phyloP scores from a whole-genome alignment of 805 yeast genomes.

The Kodamaea laetipori region DNA sequence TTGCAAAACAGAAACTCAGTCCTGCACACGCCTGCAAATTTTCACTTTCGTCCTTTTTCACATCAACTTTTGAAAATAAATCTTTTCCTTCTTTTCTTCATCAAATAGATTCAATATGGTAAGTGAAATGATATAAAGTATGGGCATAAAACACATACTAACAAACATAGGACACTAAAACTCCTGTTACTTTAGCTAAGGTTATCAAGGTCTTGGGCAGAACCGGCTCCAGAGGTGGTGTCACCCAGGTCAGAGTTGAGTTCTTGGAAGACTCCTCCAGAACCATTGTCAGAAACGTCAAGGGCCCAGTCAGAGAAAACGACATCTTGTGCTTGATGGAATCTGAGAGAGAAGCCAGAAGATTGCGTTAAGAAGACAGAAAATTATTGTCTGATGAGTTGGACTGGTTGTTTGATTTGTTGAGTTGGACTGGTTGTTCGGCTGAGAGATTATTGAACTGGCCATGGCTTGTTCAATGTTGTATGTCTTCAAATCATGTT shows the following conservation, averaged over 20 bases:
- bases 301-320: slow-evolving; percentile 97
- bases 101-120: slow-evolving; percentile 24
- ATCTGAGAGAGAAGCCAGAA: slow-evolving; percentile 99
- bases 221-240: slow-evolving; percentile 99
- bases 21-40: slow-evolving; percentile 1
- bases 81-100: slow-evolving; percentile 16
- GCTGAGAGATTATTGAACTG: background rate
- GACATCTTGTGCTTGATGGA: slow-evolving; percentile 99
- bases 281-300: slow-evolving; percentile 96
- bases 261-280: slow-evolving; percentile 93
- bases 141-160: slow-evolving; percentile 21
- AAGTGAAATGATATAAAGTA: slow-evolving; percentile 19
- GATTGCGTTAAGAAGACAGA: slow-evolving; percentile 67
- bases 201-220: slow-evolving; percentile 99
- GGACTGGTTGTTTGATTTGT: background rate
- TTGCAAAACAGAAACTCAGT: background rate
- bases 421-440: too few relatives aligned
- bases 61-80: slow-evolving; percentile 6
- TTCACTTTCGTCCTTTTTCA: slow-evolving; percentile 8
- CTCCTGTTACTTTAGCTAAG: slow-evolving; percentile 99
- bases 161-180: slow-evolving; percentile 55
- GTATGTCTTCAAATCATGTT: slow-evolving; percentile 11
- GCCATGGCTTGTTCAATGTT: slow-evolving; percentile 9
- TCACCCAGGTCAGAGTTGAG: slow-evolving; percentile 97
- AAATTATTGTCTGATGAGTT: background rate